phyloP scores from a whole-genome alignment of 805 yeast species.

The Yarrowia deformans region DNA sequence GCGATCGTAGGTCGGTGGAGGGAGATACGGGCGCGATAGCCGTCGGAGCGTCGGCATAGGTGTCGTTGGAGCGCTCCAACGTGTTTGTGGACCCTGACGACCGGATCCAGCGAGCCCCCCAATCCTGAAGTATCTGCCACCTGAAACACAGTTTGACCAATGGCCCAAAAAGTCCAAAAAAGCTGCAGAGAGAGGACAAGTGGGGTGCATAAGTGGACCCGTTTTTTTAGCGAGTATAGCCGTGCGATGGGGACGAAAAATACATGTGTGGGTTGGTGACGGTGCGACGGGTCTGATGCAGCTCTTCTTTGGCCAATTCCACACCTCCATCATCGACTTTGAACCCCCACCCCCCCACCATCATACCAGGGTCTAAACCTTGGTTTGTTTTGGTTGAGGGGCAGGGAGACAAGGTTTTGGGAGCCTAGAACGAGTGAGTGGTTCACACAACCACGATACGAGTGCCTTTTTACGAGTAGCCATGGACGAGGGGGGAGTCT shows the following conservation, averaged over 20 bases:
- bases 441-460: no score
- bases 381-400: slow-evolving; percentile 33
- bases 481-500: no score
- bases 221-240: background rate
- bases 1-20: slow-evolving; percentile 16
- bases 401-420: slow-evolving; percentile 26
- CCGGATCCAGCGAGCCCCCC: no score
- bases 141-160: slow-evolving; percentile 3
- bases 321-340: background rate
- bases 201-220: slow-evolving; percentile 1
- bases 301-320: background rate
- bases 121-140: background rate
- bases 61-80: background rate
- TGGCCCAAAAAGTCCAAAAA: background rate
- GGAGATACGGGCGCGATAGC: background rate
- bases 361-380: slow-evolving; percentile 35
- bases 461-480: no score
- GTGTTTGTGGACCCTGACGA: background rate
- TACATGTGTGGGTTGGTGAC: background rate
- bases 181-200: slow-evolving; percentile 8
- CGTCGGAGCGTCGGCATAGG: background rate
- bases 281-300: background rate
- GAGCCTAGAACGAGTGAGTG: slow-evolving; percentile 3
- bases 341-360: background rate
- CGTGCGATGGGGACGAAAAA: background rate